Evolutionary conservation across 257 asterid species (phyloP), one percentile per base, ranked within the genome.

Genomic region (Eucommia ulmoides): DNA sequence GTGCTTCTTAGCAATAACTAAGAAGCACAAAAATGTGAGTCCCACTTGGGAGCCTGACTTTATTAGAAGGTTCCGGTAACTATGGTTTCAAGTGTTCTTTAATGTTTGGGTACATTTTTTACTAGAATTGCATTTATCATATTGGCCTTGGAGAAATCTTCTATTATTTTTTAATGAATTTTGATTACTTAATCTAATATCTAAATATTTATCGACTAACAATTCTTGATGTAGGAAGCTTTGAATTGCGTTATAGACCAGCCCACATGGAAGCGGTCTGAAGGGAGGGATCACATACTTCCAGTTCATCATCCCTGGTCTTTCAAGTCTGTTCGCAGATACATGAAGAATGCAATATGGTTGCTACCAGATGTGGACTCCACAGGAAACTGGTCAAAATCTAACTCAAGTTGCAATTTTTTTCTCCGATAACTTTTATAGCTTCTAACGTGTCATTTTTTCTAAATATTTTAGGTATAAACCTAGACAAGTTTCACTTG

Each of bases 221-320:
- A n/a, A 16, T 41, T 67, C 24, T 60, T 44, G 14, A 51, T 69
- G 66, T 63, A 91, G 99, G 99, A 91, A 45, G 96, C 93, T 41
- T 60, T 86, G 68, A 76, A 81, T 71, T 91, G 99, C 96, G 85
- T 91, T 62, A 83, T 68, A 16, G 88, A 79, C 61, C 95, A 86
- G 65, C 96, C 96, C 38, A 93, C 99, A 17, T 91, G 99, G 99
- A 86, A 91, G 64, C 76, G 89, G 23, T 91, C 99, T 22, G 95
- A 62, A 65, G 99, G 99, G 63, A 86, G 93, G 69, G 99, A 91
- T 76, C 99, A 91, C 74, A 80, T 91, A 65, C 88, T 91, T 67
- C 96, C 99, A 24, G 89, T 91, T 65, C 99, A 91, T 68, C 99
- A 91, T 68, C 99, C 99, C 56, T 91, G 99, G 99, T 91, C 99